phyloP scores from a whole-genome alignment of 306 rosid genomes.

The Quercus alba region DNA sequence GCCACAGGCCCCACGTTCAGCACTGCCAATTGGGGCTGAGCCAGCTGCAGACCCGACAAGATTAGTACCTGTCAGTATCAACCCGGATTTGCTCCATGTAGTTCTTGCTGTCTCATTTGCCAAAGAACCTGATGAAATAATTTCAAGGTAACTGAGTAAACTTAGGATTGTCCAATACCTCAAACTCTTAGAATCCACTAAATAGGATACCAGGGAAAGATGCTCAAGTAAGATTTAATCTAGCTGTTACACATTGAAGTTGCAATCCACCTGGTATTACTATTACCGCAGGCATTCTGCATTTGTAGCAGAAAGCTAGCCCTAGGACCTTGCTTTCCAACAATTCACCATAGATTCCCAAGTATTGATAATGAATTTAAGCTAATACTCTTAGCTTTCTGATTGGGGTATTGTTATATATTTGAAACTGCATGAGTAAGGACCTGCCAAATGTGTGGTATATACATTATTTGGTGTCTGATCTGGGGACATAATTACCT shows the following conservation, averaged over 20 bases:
- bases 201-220: background rate
- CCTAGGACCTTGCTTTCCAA: background rate
- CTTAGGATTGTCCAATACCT: slow-evolving; percentile 8
- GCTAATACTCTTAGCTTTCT: background rate
- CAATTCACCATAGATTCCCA: background rate
- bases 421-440: background rate
- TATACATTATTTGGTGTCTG: background rate
- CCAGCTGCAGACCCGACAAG: slow-evolving; percentile 94
- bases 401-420: background rate
- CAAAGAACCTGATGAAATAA: slow-evolving; percentile 84
- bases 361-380: background rate
- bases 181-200: background rate
- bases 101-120: slow-evolving; percentile 94
- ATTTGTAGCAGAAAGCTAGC: background rate
- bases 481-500: background rate
- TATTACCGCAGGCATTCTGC: background rate
- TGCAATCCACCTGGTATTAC: background rate
- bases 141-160: slow-evolving; percentile 61
- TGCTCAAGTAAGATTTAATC: background rate
- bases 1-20: slow-evolving; percentile 97
- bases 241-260: background rate
- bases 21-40: slow-evolving; percentile 97
- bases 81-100: slow-evolving; percentile 71
- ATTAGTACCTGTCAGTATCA: slow-evolving; percentile 72
- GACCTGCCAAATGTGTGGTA: background rate